These are phyloP conservation scores for Halenospora varia DNA, from an alignment of 495 filamentous ascomycete genomes.

Conservation along the genomic window DNA sequence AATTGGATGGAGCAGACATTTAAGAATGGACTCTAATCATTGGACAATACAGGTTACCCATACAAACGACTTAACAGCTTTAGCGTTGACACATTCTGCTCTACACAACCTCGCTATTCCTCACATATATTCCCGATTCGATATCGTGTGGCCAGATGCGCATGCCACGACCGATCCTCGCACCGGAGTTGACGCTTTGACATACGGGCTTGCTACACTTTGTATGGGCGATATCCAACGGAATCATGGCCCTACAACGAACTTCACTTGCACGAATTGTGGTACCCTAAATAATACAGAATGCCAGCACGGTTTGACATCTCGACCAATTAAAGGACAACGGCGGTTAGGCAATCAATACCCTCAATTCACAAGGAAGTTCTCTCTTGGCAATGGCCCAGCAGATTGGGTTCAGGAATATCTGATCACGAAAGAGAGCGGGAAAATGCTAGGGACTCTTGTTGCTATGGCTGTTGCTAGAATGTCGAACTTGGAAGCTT, in stretches of 20 bases:
- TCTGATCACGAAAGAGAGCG: conserved; percentile 80
- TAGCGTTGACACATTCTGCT: conserved; percentile 81
- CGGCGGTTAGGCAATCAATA: conserved; percentile 65
- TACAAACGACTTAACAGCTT: conserved; percentile 80
- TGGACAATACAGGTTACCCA: conserved; percentile 63
- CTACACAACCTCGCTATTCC: conserved; percentile 78
- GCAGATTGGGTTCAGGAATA: conserved; percentile 82
- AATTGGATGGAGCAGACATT: neutral
- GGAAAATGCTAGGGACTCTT: conserved; percentile 89
- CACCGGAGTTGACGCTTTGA: conserved; percentile 82
- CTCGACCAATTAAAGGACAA: conserved; percentile 23
- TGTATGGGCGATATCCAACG: conserved; percentile 73
- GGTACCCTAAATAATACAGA: conserved; percentile 21
- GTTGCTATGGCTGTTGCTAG: conserved; percentile 81
- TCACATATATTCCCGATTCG: conserved; percentile 87
- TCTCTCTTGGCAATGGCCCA: conserved; percentile 88
- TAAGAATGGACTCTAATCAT: neutral
- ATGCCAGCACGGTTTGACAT: conserved; percentile 13
- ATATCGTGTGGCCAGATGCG: conserved; percentile 90
- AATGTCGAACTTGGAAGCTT: conserved; percentile 87
- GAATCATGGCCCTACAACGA: conserved; percentile 45
- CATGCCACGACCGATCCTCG: conserved; percentile 58
- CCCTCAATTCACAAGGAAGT: conserved; percentile 80
- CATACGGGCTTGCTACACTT: conserved; percentile 84
- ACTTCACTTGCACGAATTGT: conserved; percentile 21